These are phyloP conservation scores for Emericellopsis cladophorae DNA, from an alignment of 2,329 filamentous ascomycete genomes.

Conservation along the genomic window DNA sequence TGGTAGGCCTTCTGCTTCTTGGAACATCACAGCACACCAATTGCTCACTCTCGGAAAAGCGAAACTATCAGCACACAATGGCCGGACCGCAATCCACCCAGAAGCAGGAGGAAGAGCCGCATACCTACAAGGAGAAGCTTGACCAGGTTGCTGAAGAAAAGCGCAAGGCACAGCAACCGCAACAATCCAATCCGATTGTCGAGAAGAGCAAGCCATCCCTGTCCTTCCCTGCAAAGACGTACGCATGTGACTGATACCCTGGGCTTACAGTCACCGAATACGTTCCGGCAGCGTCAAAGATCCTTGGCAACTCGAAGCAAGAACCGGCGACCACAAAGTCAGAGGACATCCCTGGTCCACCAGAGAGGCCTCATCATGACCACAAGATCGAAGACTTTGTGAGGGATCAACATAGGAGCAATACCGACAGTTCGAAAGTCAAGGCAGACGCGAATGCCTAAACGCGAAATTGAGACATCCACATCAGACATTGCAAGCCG, in stretches of 20 bases:
- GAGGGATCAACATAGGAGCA: constrained; percentile 37
- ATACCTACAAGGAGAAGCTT: constrained; percentile 28
- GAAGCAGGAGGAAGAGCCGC: constrained; percentile 6
- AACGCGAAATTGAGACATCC: not conserved
- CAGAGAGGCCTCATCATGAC: constrained; percentile 31
- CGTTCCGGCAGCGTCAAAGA: constrained; percentile 26
- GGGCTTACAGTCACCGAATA: constrained; percentile 26
- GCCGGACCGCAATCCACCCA: not conserved
- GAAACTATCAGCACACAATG: not conserved
- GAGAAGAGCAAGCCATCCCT: constrained; percentile 25
- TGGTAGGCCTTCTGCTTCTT: no score
- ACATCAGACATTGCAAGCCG: no score
- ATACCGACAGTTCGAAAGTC: constrained; percentile 4
- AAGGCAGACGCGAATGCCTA: not conserved
- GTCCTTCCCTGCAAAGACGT: not conserved
- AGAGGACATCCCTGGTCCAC: constrained; percentile 18
- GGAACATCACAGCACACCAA: no score
- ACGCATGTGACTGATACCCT: not conserved
- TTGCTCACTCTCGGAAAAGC: no score
- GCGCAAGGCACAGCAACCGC: constrained; percentile 11
- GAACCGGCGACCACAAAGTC: constrained; percentile 7
- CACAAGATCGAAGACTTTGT: constrained; percentile 38
- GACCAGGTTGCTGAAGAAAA: constrained; percentile 26
- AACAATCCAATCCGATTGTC: constrained; percentile 21
- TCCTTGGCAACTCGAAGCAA: constrained; percentile 23